Evolutionary conservation across 768 basidiomycete genomes (phyloP), one percentile per base, ranked within the genome.

Genomic region (Tulasnella sp.): DNA sequence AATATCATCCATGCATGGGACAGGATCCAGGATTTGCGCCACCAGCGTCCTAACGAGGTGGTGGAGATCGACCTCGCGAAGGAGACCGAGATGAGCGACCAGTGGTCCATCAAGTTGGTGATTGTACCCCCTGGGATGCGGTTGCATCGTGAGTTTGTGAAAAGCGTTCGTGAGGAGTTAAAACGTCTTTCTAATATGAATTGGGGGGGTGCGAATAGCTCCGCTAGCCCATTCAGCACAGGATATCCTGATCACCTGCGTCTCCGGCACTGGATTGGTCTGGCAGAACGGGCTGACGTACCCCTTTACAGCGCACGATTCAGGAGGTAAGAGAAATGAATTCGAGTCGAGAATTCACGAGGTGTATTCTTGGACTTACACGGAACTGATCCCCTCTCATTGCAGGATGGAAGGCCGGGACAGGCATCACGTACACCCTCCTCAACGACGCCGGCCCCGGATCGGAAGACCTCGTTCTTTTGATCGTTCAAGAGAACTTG

Each of bases 371-470:
- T 64, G 20, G 24, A 7, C n/a, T 2, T 28, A 31, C 1, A 41
- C 64, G 3, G 76, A 69, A 11, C n/a, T 58, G 54, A 28, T 42
- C 9, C 9, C 42, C 42, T n/a, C 83, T 82, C 64, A 69, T 64
- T 1, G 83, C 78, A 72, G 83, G 83, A 46, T 84, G 83, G 83
- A 82, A 81, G 54, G 82, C 81, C 9, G 82, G 82, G 1, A 83
- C 83, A 16, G 83, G 83, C 41, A 80, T 82, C 73, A 46, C 80
- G 31, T 82, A 83, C 58, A 81, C 83, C 8, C 50, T 84, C 22
- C 83, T 83, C 77, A 84, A 84, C 74, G 83, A 84, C 20, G 83
- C 75, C 28, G 80, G 79, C 22, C 58, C 75, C 28, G 58, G 40
- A 5, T 81, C 82, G 24, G 54, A 81, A 60, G 81, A 83, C 46